Conservation (phyloP, 306 rosid genomes). For the Castanopsis chinensis region DNA sequence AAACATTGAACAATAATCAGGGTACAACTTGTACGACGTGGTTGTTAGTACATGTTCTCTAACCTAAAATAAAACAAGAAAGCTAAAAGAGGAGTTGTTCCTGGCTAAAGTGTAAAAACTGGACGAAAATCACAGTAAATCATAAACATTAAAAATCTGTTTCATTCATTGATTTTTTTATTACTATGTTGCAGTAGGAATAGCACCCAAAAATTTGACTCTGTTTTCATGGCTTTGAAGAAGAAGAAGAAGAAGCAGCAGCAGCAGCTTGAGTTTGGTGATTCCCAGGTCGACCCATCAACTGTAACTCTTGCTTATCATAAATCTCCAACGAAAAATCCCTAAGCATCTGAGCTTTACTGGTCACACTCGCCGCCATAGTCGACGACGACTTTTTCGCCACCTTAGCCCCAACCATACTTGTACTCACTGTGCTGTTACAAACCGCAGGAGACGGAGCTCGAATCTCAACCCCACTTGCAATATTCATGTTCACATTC, state of each 20-base stretch:
- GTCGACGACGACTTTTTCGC: conserved; percentile 40
- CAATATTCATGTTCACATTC: conserved; percentile 3
- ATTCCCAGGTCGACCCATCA: conserved; percentile 31
- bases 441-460: conserved; percentile 3
- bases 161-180: not conserved
- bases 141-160: not conserved
- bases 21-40: no score
- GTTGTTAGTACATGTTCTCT: no score
- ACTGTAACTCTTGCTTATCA: conserved; percentile 45
- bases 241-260: not conserved
- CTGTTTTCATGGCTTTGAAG: conserved; percentile 8
- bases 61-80: no score
- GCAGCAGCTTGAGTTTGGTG: not conserved
- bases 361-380: conserved; percentile 56
- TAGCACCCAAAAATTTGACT: not conserved
- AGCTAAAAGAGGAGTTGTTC: not conserved
- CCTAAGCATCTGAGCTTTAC: conserved; percentile 43
- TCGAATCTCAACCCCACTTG: conserved; percentile 17
- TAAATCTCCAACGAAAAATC: conserved; percentile 45
- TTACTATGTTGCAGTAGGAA: not conserved
- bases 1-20: no score
- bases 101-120: not conserved
- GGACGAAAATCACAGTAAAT: not conserved
- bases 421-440: conserved; percentile 35
- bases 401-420: conserved; percentile 47